Conservation (phyloP, 2,329 filamentous ascomycete species). For the Colletotrichum tabaci region DNA sequence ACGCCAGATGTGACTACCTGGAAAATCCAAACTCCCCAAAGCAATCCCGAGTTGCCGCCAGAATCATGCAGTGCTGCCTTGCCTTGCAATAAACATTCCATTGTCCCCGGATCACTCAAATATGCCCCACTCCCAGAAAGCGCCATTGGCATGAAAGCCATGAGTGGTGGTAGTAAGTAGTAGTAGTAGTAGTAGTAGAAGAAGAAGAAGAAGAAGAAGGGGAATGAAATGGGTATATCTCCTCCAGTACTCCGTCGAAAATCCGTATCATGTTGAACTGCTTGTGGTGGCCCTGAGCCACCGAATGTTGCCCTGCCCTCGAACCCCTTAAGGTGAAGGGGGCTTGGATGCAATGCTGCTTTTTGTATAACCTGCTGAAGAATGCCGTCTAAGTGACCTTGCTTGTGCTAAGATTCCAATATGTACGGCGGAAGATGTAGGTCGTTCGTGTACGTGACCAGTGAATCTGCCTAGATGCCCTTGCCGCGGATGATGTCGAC, state of each 20-base stretch:
- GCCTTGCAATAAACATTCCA: slow-evolving; percentile 2
- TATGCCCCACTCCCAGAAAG: slow-evolving; percentile 26
- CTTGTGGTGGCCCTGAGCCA: background rate
- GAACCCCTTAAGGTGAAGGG: background rate
- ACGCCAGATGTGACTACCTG: slow-evolving; percentile 1
- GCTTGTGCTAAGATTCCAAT: background rate
- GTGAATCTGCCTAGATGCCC: slow-evolving; percentile 40
- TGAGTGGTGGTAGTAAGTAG: slow-evolving; percentile 14
- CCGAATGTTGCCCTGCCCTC: background rate
- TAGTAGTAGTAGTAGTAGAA: slow-evolving; percentile 4
- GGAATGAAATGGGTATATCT: slow-evolving; percentile 40
- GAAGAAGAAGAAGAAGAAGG: slow-evolving; percentile 10
- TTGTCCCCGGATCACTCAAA: slow-evolving; percentile 13
- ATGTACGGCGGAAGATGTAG: slow-evolving; percentile 1
- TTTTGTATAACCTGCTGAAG: slow-evolving; percentile 5
- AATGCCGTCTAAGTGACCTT: slow-evolving; percentile 22
- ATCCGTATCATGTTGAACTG: slow-evolving; percentile 7
- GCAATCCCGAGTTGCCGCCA: background rate
- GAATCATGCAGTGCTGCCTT: background rate
- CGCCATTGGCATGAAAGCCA: slow-evolving; percentile 34
- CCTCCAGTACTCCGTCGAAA: slow-evolving; percentile 37
- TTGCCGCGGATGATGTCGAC: slow-evolving; percentile 61
- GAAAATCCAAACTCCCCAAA: slow-evolving; percentile 29
- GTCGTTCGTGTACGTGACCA: background rate
- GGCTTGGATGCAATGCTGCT: slow-evolving; percentile 12